phyloP scores from a whole-genome alignment of 2,329 filamentous ascomycete genomes.

The Calonectria pseudoreteaudii region DNA sequence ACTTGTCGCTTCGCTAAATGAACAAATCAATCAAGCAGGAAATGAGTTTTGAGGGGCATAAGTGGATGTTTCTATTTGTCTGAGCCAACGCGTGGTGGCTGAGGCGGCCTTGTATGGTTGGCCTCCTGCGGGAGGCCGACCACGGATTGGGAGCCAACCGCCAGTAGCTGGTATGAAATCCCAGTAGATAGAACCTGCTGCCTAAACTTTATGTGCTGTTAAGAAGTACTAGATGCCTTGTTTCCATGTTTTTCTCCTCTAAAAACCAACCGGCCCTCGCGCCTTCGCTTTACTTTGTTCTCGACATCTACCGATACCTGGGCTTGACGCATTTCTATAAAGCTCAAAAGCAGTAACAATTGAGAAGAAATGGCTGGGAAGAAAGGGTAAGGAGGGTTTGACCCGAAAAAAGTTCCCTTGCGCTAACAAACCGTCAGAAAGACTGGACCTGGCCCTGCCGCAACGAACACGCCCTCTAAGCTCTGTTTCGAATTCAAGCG shows the following conservation, averaged over 20 bases:
- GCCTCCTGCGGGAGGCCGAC: neutral
- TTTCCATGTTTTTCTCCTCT: neutral
- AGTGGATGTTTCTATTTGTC: too few species aligned
- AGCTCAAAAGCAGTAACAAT: neutral
- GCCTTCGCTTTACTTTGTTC: neutral
- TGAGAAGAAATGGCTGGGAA: neutral
- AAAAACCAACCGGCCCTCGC: neutral
- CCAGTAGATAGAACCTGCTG: neutral
- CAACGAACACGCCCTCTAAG: neutral
- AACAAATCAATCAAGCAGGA: neutral
- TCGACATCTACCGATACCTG: neutral
- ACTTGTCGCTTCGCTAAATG: neutral
- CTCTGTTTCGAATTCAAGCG: neutral
- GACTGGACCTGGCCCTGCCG: neutral
- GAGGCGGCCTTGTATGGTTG: neutral
- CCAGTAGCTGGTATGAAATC: neutral
- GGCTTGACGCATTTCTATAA: neutral
- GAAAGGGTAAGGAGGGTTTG: neutral
- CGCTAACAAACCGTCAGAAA: neutral
- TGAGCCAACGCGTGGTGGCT: neutral
- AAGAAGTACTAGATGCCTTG: neutral
- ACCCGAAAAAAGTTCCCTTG: too few species aligned
- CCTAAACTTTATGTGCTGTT: neutral
- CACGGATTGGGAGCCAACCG: neutral
- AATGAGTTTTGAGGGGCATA: too few species aligned